Evolutionary conservation across 257 asterid genomes (phyloP), one percentile per base, ranked within the genome.

Genomic region (Gentiana straminea): DNA sequence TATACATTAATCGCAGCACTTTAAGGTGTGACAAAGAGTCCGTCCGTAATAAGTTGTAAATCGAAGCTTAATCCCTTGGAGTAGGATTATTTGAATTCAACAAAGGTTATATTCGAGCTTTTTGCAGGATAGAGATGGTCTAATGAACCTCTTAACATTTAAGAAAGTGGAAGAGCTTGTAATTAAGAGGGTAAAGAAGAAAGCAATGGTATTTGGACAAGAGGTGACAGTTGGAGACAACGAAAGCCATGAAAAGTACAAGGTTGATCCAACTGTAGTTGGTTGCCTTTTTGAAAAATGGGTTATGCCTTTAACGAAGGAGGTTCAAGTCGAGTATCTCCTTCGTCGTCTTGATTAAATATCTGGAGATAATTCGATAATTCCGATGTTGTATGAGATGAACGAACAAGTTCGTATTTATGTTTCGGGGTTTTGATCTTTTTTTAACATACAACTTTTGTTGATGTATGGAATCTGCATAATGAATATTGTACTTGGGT

Each of bases 251-350:
- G 70, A 66, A 47, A 64, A 69, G 57, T 84, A 51, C 77, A 90
- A 86, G 84, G 70, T 90, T 58, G 59, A 86, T 64, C 94, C 96
- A 4, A 67, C 69, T 0, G 65, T 79, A 12, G 83, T 80, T 64
- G 67, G 82, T 43, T 55, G 49, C 13, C 60, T 90, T 51, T 90
- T 82, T 64, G 90, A 66, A 58, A 85, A 90, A 2, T 84, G 94
- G 94, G 64, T 90, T 13, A 90, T 90, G 57, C 97, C 97, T 60
- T 61, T 90, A 24, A 90, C 97, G 33, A 90, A 90, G 64, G 66
- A 55, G 34, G 96, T 86, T 64, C 70, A 86, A 77, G 94, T 86
- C 7, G 96, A 86, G 56, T 90, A 90, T 79, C 96, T 90, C 35
- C 77, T 89, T 1, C 72, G 77, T 5, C 93, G 95, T 39, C 79